Evolutionary conservation across 441 rosid species (phyloP).

Genomic region (Populus hybrid): DNA sequence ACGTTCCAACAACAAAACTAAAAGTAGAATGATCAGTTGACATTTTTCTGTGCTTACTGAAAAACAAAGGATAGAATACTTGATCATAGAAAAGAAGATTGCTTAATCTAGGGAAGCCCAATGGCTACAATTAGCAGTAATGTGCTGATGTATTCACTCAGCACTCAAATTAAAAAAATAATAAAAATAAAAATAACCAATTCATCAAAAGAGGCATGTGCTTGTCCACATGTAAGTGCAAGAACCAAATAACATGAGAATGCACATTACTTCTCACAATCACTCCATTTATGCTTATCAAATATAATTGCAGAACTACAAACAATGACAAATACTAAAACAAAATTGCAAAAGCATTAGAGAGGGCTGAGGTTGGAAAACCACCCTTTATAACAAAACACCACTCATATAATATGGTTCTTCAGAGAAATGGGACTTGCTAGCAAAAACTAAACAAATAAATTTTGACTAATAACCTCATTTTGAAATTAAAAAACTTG

Average conservation of each 20-base stretch:
- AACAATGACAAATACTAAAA: neutral
- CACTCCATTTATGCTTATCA: neutral
- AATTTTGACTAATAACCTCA: neutral
- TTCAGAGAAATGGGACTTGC: neutral
- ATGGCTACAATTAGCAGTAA: neutral
- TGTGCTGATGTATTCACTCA: neutral
- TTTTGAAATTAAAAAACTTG: neutral
- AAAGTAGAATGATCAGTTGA: neutral
- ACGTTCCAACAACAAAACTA: neutral
- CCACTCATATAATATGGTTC: neutral
- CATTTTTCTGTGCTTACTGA: neutral
- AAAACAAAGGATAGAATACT: neutral
- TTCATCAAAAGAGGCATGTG: neutral
- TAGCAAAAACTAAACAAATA: neutral
- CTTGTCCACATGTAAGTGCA: neutral
- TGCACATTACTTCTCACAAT: neutral
- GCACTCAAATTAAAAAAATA: neutral
- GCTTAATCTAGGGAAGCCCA: neutral
- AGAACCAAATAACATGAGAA: slow-evolving; percentile 1
- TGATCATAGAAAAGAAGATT: neutral
- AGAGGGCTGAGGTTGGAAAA: neutral
- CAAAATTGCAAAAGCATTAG: neutral
- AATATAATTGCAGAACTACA: neutral
- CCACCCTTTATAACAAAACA: neutral
- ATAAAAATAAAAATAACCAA: neutral